These are phyloP conservation scores for Arabidopsis hybrid DNA, from an alignment of 441 rosid species.

Conservation along the genomic window DNA sequence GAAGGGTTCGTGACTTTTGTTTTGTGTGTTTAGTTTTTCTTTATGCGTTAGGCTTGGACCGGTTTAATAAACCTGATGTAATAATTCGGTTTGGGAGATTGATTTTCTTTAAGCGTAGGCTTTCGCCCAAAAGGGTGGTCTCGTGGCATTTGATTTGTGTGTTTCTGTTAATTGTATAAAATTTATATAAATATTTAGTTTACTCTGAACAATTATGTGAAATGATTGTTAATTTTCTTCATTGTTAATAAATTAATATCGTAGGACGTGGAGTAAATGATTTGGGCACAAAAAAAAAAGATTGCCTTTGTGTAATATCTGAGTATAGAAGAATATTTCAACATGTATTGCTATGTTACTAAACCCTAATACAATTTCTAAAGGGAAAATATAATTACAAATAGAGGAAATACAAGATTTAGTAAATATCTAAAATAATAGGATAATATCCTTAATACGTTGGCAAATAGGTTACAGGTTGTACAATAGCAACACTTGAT, in stretches of 20 bases:
- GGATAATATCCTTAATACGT: no score
- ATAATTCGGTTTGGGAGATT: constrained; percentile 13
- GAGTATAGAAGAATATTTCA: no score
- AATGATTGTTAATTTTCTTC: background rate
- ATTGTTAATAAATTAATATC: background rate
- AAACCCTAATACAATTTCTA: no score
- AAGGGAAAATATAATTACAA: no score
- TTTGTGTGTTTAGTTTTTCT: background rate
- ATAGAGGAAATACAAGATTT: no score
- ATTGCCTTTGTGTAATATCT: no score
- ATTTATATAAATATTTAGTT: constrained; percentile 7
- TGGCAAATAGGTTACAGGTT: no score
- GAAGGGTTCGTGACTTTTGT: constrained; percentile 20
- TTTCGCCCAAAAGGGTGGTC: constrained; percentile 24
- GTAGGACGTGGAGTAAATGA: background rate
- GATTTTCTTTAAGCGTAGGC: constrained; percentile 23
- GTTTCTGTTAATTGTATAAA: constrained; percentile 33
- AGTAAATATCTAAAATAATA: no score
- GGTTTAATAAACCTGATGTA: constrained; percentile 14
- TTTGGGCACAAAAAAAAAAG: no score
- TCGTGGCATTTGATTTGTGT: constrained; percentile 25
- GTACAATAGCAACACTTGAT: no score
- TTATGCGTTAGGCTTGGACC: constrained; percentile 14
- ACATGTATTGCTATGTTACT: no score
- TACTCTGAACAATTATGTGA: background rate